These are phyloP conservation scores for Themeda triandra DNA, from an alignment of 176 grass and related monocot species.

Conservation along the genomic window DNA sequence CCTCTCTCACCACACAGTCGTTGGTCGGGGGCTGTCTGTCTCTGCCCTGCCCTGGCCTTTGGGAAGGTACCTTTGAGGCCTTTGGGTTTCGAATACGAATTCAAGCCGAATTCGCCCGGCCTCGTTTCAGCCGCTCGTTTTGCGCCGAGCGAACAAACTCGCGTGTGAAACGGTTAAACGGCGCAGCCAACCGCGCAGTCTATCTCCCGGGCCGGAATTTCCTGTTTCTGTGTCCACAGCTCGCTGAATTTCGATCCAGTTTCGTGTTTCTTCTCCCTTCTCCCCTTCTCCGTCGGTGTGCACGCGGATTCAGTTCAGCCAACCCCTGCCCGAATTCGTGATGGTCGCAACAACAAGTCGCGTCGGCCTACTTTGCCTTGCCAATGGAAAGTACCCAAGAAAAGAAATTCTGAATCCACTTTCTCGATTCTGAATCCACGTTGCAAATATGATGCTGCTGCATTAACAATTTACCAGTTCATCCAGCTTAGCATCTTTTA, in stretches of 20 bases:
- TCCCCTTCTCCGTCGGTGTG: not conserved
- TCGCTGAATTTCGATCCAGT: too few relatives aligned
- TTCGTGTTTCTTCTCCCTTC: not conserved
- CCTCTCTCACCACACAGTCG: not conserved
- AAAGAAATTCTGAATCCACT: too few relatives aligned
- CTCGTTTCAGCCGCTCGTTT: not conserved
- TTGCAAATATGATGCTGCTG: not conserved
- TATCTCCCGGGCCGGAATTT: not conserved
- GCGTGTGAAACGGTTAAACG: not conserved
- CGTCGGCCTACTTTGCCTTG: not conserved
- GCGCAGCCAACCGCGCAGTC: too few relatives aligned
- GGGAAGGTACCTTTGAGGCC: too few relatives aligned
- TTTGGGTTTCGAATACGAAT: too few relatives aligned
- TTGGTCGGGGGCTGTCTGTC: too few relatives aligned
- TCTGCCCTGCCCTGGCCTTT: not conserved
- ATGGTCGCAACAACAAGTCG: not conserved
- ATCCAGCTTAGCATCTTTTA: too few relatives aligned
- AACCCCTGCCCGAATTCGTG: not conserved
- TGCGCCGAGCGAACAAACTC: too few relatives aligned
- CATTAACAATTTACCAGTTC: too few relatives aligned
- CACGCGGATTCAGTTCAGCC: not conserved
- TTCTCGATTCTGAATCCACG: not conserved
- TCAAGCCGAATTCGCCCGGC: not conserved
- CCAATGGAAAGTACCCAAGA: not conserved
- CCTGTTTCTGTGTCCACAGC: too few relatives aligned